Base-by-base conservation (phyloP, 2,329 filamentous ascomycete species). In the Pestalotiopsis sp. region DNA sequence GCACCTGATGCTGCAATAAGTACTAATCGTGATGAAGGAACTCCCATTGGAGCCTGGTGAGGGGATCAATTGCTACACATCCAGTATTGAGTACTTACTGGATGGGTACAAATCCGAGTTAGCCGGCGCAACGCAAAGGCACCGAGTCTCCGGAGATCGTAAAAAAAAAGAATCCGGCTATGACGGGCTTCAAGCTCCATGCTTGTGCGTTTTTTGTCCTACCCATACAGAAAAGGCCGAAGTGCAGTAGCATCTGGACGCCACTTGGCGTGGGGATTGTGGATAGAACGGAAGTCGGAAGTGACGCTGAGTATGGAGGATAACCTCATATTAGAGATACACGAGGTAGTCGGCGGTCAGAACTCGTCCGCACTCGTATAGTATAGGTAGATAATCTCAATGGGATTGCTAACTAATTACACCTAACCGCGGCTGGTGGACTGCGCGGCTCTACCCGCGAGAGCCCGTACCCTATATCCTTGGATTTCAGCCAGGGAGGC, bases 381-480 rank as follows among this genome's bases (percentile, higher is more conserved):
- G 7, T 9, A 41, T 41, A 17, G 12, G 17, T 52, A 9, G 7
- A 52, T 52, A n/a, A n/a, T 20, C 6, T n/a, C 41, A 14, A 45
- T 17, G 17, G 41, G 17, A 13, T 45, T 13, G 13, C 41, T 45
- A 45, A 13, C 41, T 13, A 45, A 13, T 52, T 9, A 52, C 7
- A 62, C 12, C 27, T 62, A 36, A 39, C 14, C 38, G 31, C 31
- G 31, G 31, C 31, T 36, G 59, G 31, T 27, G 57, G n/a, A 39
- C 13, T 31, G 59, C 31, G 31, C n/a, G 59, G 59, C 31, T 36
- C 45, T 27, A 39, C 59, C 25, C 59, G 59, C 25, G n/a, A 36
- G 17, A 27, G 36, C 27, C 59, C 59, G 59, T 39, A 31, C 17
- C 59, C 31, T 62, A 62, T 62, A 62, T 62, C 59, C 59, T 36